Base-by-base conservation (phyloP, 2,329 filamentous ascomycete genomes). In the Sporothrix dimorphospora region DNA sequence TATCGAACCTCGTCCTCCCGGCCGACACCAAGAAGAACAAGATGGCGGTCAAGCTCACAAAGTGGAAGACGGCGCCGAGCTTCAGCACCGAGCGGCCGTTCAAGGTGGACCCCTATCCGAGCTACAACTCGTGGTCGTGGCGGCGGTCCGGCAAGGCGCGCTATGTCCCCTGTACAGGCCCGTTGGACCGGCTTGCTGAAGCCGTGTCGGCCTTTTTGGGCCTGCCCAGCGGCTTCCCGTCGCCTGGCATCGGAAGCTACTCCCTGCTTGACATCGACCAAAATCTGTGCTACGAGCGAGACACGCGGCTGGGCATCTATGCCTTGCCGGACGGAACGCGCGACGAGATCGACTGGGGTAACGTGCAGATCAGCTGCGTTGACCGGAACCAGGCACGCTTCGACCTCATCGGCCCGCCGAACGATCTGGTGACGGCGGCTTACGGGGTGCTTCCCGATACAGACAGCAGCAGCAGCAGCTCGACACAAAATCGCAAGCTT, bases 271-370 rank as follows among this genome's bases (percentile, higher is more conserved):
- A 85, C 16, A 83, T 93, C 61, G 88, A 92, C 71, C 83, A 83
- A 19, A 86, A 90, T 73, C 77, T 92, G 19, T 92, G 90, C 80
- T 91, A 89, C 76, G 90, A 92, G 78, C 83, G 91, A 49, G 87
- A 92, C 76, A 89, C 90, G 6, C 88, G 92, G 70, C 88, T 93
- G 51, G 90, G 91, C 14, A 86, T 86, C 24, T 93, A 92, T 89
- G 90, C 2, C 82, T 88, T 75, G 81, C 69, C 81, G 2, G 82
- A 86, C 34, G 82, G 83, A 72, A 82, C 89, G 27, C 94, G 91
- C 90, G 83, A 87, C 38, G 82, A 84, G 34, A 86, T 94, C 42
- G 85, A 88, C 74, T 96, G 93, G 93, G 90, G 90, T 16, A 81
- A 86, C 42, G 82, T 95, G 21, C 92, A 95, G 78, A 83, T 88